Conservation (phyloP, 805 yeast genomes). For the fission yeast (Schizosaccharomyces pombe) region DNA sequence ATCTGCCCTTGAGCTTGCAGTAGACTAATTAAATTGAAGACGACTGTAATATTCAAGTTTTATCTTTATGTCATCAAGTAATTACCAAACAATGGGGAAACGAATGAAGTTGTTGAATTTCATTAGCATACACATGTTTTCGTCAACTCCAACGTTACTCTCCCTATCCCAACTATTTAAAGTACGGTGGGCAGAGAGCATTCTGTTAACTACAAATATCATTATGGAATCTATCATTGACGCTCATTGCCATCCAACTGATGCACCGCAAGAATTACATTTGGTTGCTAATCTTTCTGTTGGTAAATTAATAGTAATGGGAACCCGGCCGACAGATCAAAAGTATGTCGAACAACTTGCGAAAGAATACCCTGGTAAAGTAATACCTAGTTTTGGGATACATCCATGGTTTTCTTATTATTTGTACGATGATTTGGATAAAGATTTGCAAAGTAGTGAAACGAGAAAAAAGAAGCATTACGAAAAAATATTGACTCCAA, state of each 20-base stretch:
- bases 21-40: too few species aligned
- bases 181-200: too few species aligned
- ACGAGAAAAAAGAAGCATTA: conserved; percentile 28
- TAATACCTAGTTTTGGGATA: conserved; percentile 17
- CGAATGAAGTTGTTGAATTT: too few species aligned
- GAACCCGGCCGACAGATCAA: conserved; percentile 18
- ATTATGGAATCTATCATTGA: conserved; percentile 10
- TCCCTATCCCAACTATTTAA: too few species aligned
- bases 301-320: conserved; percentile 13
- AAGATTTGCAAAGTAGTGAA: not conserved
- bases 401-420: conserved; percentile 5
- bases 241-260: conserved; percentile 22
- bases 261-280: conserved; percentile 6
- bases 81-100: too few species aligned
- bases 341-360: conserved; percentile 15
- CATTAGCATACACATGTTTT: too few species aligned
- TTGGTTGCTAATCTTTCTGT: not conserved
- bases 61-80: too few species aligned
- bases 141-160: too few species aligned
- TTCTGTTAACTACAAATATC: too few species aligned
- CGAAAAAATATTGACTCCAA: conserved; percentile 22
- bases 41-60: too few species aligned
- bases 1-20: too few species aligned
- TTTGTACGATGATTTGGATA: not conserved
- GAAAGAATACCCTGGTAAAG: conserved; percentile 11